Evolutionary conservation across 2,329 filamentous ascomycete genomes (phyloP), one percentile per base, ranked within the genome.

Genomic region (Daldinia sp.): DNA sequence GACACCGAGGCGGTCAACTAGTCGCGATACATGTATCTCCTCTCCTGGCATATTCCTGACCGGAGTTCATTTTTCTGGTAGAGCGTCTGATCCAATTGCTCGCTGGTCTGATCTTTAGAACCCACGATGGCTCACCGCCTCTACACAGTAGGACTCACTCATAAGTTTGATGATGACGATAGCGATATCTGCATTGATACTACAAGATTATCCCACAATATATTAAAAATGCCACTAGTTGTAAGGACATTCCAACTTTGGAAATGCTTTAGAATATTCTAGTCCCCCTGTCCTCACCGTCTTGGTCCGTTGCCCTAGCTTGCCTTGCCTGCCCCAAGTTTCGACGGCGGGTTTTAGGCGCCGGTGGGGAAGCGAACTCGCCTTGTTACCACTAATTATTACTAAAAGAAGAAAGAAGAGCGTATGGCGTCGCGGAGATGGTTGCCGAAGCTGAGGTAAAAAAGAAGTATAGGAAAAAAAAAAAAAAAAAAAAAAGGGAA

Each of bases 211-310:
- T 27, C 21, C 55, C 45, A 37, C 30, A 10, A 17, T 48, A 59
- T 53, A 61, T 64, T 61, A 56, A 58, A 56, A 64, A 58, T 59
- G 59, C 37, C 34, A 53, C 58, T 43, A 52, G n/a, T 47, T 48
- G 59, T 54, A 43, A 62, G 41, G 53, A 61, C 53, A 58, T 63
- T 65, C 62, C 65, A 52, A 56, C 45, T 66, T 58, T 15, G 53
- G 64, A 67, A 67, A 65, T 61, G 59, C 59, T 65, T 63, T 68
- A 63, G 62, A 67, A 67, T 61, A 59, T 67, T 65, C 64, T 67
- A 65, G 65, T 66, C 45, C 47, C 41, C 27, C 48, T 53, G 56
- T 48, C 49, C 15, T 65, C 51, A 61, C 53, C 53, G 49, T 63
- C 37, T 45, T 54, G 43, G 52, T 61, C 30, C 51, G 61, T 64